Evolutionary conservation across 1,284 basidiomycete genomes (phyloP), one percentile per base, ranked within the genome.

Genomic region (Sporisorium graminicola): DNA sequence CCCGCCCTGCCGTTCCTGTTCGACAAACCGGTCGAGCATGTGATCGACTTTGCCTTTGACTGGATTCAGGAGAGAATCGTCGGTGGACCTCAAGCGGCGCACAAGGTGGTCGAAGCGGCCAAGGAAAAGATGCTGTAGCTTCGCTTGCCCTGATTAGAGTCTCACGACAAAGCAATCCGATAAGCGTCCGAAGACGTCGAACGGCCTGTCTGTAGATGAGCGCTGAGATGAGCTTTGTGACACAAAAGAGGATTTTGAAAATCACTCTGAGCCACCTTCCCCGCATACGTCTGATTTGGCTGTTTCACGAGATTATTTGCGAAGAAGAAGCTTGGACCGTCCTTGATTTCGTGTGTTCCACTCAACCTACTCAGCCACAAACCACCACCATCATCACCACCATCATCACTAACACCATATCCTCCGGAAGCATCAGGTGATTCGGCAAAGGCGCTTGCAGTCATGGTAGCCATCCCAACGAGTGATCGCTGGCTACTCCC

Each of bases 41-140:
- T 82, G 20, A 86, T 88, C 22, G 88, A 89, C 70, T 73, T 78
- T 31, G 77, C 85, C 18, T 89, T 89, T 54, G 88, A 88, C 64
- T 87, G 87, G 81, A 71, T 89, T n/a, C 70, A 77, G 62, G 70
- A 77, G 58, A 54, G 65, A 35, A 0, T 77, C 5, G 5, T 60
- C 20, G 69, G 65, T 24, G 65, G 65, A 1, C 40, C 54, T 2
- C 57, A 65, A 22, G 74, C 73, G 13, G 67, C 73, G 9, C 10
- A 67, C 10, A 61, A 49, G 47, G 62, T 72, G 58, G 35, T 59
- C 1, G 68, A 68, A 22, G 65, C 68, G 5, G 68, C 65, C 0
- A 72, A 72, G 63, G 69, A 69, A 57, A 77, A 77, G 63, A 31
- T 69, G 5, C 63, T 73, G 1, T 77, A 10, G 18, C 10, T n/a